Evolutionary conservation across 1,284 basidiomycete species (phyloP).

Genomic region (Tausonia pullulans): DNA sequence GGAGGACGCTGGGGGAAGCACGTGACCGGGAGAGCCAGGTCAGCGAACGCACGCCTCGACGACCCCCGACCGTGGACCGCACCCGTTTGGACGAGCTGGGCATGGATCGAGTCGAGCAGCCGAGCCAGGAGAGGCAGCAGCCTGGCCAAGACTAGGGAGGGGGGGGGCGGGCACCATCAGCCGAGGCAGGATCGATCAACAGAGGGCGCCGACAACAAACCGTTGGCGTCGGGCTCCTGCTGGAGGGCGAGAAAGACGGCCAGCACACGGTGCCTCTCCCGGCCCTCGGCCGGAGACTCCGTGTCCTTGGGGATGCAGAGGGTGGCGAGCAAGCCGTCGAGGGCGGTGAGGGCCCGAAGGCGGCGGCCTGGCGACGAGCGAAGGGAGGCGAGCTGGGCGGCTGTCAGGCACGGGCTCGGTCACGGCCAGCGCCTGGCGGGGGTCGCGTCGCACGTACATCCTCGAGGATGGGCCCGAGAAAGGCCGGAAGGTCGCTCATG

Average conservation of each 20-base stretch:
- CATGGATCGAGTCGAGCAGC: constrained; percentile 2
- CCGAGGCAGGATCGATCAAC: not conserved
- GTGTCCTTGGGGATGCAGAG: not conserved
- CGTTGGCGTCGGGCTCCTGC: constrained; percentile 1
- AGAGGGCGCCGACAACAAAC: not conserved
- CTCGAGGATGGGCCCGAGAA: constrained; percentile 10
- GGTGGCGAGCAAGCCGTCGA: constrained; percentile 13
- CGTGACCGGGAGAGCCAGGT: not conserved
- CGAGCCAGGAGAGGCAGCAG: constrained; percentile 1
- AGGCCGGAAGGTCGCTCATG: constrained; percentile 15
- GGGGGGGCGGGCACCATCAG: not conserved
- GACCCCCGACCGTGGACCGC: not conserved
- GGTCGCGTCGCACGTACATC: not conserved
- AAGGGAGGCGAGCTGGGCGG: constrained; percentile 8
- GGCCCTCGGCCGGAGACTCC: not conserved
- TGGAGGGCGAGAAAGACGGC: constrained; percentile 9
- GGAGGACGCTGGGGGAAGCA: not conserved
- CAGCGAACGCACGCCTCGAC: too few species aligned
- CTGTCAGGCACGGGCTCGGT: too few species aligned
- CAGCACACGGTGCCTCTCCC: not conserved
- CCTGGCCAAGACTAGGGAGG: not conserved
- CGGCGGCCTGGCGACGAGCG: constrained; percentile 10
- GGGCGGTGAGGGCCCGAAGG: constrained; percentile 4
- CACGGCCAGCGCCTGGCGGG: too few species aligned
- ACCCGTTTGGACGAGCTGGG: constrained; percentile 6